These are phyloP conservation scores for Phylloporus sp. DNA, from an alignment of 768 basidiomycete genomes.

Conservation along the genomic window DNA sequence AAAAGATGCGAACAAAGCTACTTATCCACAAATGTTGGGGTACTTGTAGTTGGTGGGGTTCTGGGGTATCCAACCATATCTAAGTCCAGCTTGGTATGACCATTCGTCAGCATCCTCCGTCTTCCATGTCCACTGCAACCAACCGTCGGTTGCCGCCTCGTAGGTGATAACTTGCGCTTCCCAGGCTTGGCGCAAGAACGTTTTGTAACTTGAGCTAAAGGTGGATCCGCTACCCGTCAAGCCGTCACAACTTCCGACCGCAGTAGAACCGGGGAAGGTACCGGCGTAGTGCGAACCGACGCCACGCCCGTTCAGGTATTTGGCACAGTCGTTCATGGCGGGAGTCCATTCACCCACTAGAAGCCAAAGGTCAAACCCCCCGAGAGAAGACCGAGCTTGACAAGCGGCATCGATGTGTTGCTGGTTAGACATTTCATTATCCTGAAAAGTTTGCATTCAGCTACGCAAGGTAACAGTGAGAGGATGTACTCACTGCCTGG, in stretches of 20 bases:
- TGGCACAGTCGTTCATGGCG: conserved; percentile 65
- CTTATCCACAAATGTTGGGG: conserved; percentile 63
- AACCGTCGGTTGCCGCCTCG: conserved; percentile 60
- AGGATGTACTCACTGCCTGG: conserved; percentile 40
- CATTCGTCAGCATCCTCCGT: conserved; percentile 82
- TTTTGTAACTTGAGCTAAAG: conserved; percentile 78
- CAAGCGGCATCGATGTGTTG: conserved; percentile 67
- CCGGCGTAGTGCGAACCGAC: conserved; percentile 64
- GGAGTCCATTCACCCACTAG: conserved; percentile 89
- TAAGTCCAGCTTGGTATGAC: conserved; percentile 80
- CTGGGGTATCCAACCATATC: conserved; percentile 81
- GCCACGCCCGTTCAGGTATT: conserved; percentile 73
- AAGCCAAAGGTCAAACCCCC: conserved; percentile 65
- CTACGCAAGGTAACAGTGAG: background rate
- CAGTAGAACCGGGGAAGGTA: conserved; percentile 55
- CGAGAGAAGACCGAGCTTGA: conserved; percentile 39
- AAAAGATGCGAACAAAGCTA: background rate
- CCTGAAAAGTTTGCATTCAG: conserved; percentile 28
- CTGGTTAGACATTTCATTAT: conserved; percentile 41
- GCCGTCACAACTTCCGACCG: conserved; percentile 70
- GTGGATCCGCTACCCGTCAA: conserved; percentile 69
- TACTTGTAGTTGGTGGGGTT: conserved; percentile 47
- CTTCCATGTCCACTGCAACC: conserved; percentile 87
- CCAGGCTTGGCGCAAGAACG: conserved; percentile 76
- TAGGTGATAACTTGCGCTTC: conserved; percentile 79